Conservation (phyloP, 2,329 filamentous ascomycete genomes). For the Colletotrichum endophyticum region DNA sequence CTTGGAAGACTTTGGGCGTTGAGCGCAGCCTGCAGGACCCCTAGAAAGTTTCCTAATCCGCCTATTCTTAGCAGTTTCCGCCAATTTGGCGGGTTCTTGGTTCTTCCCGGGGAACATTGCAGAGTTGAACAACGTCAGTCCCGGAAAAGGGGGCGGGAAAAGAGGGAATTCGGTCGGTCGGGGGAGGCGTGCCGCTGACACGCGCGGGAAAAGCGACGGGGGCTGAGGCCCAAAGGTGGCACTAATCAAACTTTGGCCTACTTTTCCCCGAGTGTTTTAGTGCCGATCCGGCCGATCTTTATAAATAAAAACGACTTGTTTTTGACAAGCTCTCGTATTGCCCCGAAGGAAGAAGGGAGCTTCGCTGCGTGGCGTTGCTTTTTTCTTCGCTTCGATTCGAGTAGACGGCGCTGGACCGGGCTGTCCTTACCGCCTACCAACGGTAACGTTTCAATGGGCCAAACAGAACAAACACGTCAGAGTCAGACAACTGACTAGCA, state of each 20-base stretch:
- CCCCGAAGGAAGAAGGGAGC: not conserved
- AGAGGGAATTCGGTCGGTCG: not conserved
- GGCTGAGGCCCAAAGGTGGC: not conserved
- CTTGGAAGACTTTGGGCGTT: not conserved
- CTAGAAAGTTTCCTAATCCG: not conserved
- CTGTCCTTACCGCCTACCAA: not conserved
- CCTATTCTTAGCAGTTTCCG: conserved; percentile 5
- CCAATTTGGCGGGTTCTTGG: not conserved
- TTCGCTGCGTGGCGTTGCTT: not conserved
- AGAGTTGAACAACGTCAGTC: not conserved
- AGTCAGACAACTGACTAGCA: not conserved
- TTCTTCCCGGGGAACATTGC: not conserved
- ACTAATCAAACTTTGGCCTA: conserved; percentile 3
- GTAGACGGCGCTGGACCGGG: not conserved
- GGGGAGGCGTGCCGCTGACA: not conserved
- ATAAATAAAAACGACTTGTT: not conserved
- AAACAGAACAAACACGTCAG: not conserved
- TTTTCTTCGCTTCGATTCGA: not conserved
- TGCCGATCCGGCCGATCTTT: conserved; percentile 13
- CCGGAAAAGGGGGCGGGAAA: not conserved
- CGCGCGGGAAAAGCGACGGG: not conserved
- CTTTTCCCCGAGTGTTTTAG: not conserved
- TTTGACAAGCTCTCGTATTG: not conserved
- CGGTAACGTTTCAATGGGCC: not conserved
- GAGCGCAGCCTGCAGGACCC: not conserved